A percentile compares a stretch with the other conserved stretches of the same genome.
These are phyloP conservation scores for Fusarium mangiferae DNA, from an alignment of 2,329 filamentous ascomycete genomes.

Conservation along the genomic window DNA sequence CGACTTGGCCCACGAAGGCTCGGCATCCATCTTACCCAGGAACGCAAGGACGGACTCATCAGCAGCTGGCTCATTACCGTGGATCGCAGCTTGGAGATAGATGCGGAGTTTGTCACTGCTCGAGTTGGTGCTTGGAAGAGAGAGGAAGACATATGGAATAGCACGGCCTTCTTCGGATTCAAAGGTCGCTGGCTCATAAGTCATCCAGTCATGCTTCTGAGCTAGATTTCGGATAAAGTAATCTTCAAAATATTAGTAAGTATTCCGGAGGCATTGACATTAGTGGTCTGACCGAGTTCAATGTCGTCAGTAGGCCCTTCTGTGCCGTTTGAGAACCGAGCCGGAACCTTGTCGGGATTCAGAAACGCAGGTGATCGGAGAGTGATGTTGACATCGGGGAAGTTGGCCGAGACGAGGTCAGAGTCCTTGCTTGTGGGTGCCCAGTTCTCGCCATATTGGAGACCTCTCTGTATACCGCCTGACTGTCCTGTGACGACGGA, in stretches of 20 bases:
- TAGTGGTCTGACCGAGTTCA: not conserved
- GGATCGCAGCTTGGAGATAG: slow-evolving; percentile 17
- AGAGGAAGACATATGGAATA: slow-evolving; percentile 12
- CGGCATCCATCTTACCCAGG: slow-evolving; percentile 18
- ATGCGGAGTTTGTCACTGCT: not conserved
- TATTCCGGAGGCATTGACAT: fast-evolving
- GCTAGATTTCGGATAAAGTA: slow-evolving; percentile 5
- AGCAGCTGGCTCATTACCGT: slow-evolving; percentile 19
- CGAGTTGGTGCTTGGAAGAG: not conserved
- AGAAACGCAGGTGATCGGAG: slow-evolving; percentile 12
- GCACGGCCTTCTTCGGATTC: slow-evolving; percentile 15
- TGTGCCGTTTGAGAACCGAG: not conserved
- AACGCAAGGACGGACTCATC: slow-evolving; percentile 4
- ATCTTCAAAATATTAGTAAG: not conserved
- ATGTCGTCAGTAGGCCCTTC: slow-evolving; percentile 4
- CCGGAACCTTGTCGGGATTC: not conserved
- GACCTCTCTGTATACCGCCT: not conserved
- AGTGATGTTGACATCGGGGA: slow-evolving; percentile 11
- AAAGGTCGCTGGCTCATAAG: not conserved
- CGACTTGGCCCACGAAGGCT: not conserved
- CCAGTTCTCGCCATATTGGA: slow-evolving; percentile 26
- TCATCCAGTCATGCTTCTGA: slow-evolving; percentile 12
- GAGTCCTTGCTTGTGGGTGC: slow-evolving; percentile 1
- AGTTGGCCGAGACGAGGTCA: slow-evolving; percentile 4
- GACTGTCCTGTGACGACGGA: not conserved